Evolutionary conservation across 2,329 filamentous ascomycete genomes (phyloP).

Genomic region (Chaetomiaceae sp.): DNA sequence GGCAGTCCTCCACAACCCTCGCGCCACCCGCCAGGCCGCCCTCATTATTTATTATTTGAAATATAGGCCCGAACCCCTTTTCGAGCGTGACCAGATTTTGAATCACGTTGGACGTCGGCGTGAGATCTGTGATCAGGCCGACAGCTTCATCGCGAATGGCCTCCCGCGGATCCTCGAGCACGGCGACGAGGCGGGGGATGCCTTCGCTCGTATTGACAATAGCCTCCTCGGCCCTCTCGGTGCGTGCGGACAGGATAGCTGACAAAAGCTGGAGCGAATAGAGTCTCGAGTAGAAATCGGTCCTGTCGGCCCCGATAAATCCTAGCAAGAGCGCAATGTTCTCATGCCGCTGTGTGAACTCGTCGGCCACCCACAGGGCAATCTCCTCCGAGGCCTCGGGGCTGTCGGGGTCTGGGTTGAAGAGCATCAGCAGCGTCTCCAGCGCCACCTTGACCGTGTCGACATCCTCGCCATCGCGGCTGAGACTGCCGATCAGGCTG

Average conservation of each 20-base stretch:
- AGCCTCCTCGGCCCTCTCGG: conserved; percentile 91
- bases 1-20: conserved; percentile 84
- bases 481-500: conserved; percentile 77
- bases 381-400: conserved; percentile 95
- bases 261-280: conserved; percentile 87
- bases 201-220: conserved; percentile 85
- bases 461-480: conserved; percentile 86
- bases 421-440: conserved; percentile 92
- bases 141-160: conserved; percentile 84
- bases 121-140: conserved; percentile 80
- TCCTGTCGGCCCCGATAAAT: conserved; percentile 78
- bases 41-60: conserved; percentile 74
- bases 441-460: conserved; percentile 94
- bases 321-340: conserved; percentile 89
- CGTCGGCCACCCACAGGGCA: conserved; percentile 90
- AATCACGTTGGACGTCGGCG: conserved; percentile 78
- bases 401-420: conserved; percentile 66
- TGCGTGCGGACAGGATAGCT: conserved; percentile 77
- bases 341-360: conserved; percentile 96
- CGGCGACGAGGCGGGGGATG: conserved; percentile 77
- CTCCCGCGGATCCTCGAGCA: conserved; percentile 80
- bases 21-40: conserved; percentile 79
- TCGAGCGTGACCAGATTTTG: conserved; percentile 96
- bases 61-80: conserved; percentile 84
- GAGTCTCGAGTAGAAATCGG: conserved; percentile 84